Evolutionary conservation across 2,329 filamentous ascomycete genomes (phyloP).

Genomic region (Ascochyta clinopodiicola): DNA sequence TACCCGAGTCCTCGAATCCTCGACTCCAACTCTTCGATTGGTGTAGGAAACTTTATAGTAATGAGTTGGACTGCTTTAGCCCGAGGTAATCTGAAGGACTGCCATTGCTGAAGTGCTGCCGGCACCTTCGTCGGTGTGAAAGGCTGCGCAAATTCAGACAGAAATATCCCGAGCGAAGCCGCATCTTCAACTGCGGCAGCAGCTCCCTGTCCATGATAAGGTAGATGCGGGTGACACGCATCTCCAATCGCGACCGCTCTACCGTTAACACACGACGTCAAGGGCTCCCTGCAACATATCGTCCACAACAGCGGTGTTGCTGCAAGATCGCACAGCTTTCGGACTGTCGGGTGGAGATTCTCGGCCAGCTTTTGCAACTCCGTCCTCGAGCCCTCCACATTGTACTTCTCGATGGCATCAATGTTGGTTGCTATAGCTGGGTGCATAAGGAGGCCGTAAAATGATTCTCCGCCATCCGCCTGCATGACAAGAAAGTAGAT

Average conservation of each 20-base stretch:
- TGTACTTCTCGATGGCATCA: slow-evolving; percentile 4
- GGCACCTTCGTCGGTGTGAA: neutral
- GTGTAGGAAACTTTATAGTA: slow-evolving; percentile 1
- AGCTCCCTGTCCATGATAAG: slow-evolving; percentile 9
- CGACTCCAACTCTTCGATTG: neutral
- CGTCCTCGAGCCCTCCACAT: neutral
- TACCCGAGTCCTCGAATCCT: neutral
- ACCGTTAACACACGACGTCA: slow-evolving; percentile 4
- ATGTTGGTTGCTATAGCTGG: neutral
- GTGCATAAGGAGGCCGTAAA: slow-evolving; percentile 6
- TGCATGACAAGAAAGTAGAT: slow-evolving; percentile 9
- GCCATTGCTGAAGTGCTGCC: neutral
- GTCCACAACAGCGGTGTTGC: slow-evolving; percentile 8
- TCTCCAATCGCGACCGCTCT: slow-evolving; percentile 7
- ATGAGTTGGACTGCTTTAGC: slow-evolving; percentile 6
- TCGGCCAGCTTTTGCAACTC: slow-evolving; percentile 1
- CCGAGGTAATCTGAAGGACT: slow-evolving; percentile 3
- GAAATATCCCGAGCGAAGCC: slow-evolving; percentile 1
- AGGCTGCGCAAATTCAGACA: neutral
- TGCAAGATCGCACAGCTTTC: slow-evolving; percentile 11
- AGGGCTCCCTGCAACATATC: slow-evolving; percentile 7
- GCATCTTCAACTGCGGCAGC: slow-evolving; percentile 10
- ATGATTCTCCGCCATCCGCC: slow-evolving; percentile 2
- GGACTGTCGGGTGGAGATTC: slow-evolving; percentile 4
- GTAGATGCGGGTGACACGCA: slow-evolving; percentile 9